Evolutionary conservation across 1,139 yeast species (phyloP).

Genomic region (Meyerozyma carpophila): DNA sequence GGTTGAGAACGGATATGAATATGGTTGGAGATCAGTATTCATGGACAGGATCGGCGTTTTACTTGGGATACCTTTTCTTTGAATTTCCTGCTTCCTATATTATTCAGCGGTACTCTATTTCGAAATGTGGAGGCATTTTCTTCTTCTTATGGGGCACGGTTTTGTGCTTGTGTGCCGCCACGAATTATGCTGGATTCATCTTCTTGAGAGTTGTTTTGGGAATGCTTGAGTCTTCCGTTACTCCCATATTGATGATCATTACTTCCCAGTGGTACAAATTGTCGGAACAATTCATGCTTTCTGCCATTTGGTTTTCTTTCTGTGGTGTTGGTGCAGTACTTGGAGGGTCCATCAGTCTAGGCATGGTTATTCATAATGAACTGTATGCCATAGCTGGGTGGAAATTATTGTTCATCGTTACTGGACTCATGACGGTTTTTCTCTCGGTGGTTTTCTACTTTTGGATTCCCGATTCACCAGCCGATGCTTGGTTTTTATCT

Average conservation of each 20-base stretch:
- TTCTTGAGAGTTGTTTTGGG: conserved; percentile 47
- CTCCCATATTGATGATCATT: conserved; percentile 49
- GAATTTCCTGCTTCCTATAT: conserved; percentile 41
- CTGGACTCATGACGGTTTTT: conserved; percentile 44
- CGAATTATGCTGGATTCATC: conserved; percentile 34
- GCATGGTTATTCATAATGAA: conserved; percentile 27
- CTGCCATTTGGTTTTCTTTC: conserved; percentile 45
- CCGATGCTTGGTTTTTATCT: conserved; percentile 36
- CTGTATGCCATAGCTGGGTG: conserved; percentile 23
- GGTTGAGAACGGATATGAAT: conserved; percentile 41
- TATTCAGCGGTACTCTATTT: conserved; percentile 39
- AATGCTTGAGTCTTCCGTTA: conserved; percentile 47
- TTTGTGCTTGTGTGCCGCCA: conserved; percentile 36
- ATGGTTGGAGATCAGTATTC: conserved; percentile 50
- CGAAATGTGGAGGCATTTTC: conserved; percentile 28
- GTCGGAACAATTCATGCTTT: conserved; percentile 45
- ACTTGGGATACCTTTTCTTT: conserved; percentile 46
- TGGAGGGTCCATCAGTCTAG: conserved; percentile 53
- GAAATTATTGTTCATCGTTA: conserved; percentile 42
- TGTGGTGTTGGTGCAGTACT: conserved; percentile 48
- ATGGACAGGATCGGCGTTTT: conserved; percentile 57
- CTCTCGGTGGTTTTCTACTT: conserved; percentile 37
- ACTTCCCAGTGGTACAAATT: conserved; percentile 52
- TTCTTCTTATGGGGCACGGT: conserved; percentile 45
- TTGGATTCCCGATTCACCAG: conserved; percentile 49